A percentile compares a stretch with the other conserved stretches of the same genome.
These are phyloP conservation scores for Kwoniella pini DNA, from an alignment of 768 basidiomycete species.

Conservation along the genomic window DNA sequence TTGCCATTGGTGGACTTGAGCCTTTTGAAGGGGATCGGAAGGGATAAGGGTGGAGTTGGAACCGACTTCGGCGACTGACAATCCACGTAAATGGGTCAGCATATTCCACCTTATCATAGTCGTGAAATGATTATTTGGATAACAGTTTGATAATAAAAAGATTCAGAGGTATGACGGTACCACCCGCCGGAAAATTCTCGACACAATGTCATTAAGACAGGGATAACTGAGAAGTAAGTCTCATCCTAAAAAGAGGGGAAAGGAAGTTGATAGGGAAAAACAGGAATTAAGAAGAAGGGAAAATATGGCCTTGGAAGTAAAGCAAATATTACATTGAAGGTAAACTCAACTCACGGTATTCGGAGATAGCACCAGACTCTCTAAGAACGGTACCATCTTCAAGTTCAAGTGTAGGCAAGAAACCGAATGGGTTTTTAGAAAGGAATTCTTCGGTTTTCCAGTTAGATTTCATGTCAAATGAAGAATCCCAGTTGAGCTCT, in stretches of 20 bases:
- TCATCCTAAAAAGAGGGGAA: constrained; percentile 56
- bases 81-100: too few relatives aligned
- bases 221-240: constrained; percentile 65
- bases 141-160: neutral
- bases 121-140: too few relatives aligned
- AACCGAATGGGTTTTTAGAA: constrained; percentile 62
- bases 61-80: constrained; percentile 70
- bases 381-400: constrained; percentile 74
- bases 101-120: too few relatives aligned
- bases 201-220: constrained; percentile 67
- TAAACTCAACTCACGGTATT: constrained; percentile 70
- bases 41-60: constrained; percentile 81
- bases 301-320: neutral
- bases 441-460: constrained; percentile 50
- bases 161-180: constrained; percentile 55
- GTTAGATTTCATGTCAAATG: constrained; percentile 40
- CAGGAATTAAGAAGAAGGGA: neutral
- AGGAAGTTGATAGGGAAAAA: neutral
- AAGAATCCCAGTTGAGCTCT: constrained; percentile 73
- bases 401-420: constrained; percentile 74
- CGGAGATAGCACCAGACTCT: constrained; percentile 78
- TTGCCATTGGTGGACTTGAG: constrained; percentile 81
- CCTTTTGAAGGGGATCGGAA: constrained; percentile 64
- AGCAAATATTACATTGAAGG: neutral
- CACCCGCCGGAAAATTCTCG: constrained; percentile 59